Percentiles rank a stretch among this genome's conserved stretches.
Conservation (phyloP, 179 eudicot genomes). For the Kewa caespitosa region DNA sequence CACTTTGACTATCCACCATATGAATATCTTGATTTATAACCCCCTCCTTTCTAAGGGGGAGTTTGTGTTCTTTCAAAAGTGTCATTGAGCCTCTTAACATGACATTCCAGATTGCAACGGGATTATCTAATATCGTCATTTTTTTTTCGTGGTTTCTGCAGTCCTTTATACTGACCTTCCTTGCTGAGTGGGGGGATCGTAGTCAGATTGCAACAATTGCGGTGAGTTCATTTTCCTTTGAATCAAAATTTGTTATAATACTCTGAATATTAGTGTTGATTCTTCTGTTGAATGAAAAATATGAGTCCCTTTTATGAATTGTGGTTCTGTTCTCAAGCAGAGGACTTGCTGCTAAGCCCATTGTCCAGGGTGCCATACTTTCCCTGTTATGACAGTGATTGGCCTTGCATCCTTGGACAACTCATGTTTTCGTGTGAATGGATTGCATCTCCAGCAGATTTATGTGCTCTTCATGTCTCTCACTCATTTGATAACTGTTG, state of each 20-base stretch:
- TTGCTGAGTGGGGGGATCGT: conserved; percentile 99
- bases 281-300: not conserved
- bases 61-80: not conserved
- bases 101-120: conserved; percentile 2
- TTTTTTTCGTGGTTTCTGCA: conserved; percentile 45
- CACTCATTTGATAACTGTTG: not conserved
- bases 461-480: not conserved
- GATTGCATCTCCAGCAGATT: not conserved
- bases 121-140: not conserved
- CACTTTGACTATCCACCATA: not conserved
- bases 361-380: not conserved
- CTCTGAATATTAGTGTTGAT: not conserved
- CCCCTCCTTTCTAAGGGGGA: not conserved
- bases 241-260: not conserved
- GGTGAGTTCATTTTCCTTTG: conserved; percentile 50
- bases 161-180: conserved; percentile 94
- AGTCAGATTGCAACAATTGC: conserved; percentile 99
- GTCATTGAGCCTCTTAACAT: not conserved
- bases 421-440: not conserved
- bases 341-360: not conserved
- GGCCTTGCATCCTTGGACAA: not conserved
- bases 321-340: not conserved
- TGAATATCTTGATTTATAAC: not conserved
- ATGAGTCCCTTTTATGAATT: not conserved
- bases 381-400: not conserved